Conservation (phyloP, 176 grass and related monocot species). For the Cymbopogon citratus region DNA sequence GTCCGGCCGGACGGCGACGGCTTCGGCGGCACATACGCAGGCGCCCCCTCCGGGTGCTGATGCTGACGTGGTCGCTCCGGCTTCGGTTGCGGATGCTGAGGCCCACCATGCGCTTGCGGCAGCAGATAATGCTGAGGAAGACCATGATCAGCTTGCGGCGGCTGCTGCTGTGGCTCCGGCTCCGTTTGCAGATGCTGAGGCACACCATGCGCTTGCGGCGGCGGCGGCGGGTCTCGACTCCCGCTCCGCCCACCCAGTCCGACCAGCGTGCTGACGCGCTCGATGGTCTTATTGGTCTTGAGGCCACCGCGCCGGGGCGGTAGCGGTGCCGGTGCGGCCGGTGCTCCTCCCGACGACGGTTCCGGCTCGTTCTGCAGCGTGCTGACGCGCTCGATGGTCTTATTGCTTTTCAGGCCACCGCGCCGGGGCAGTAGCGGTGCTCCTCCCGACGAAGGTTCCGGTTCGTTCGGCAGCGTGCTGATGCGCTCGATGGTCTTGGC, state of each 20-base stretch:
- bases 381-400: conserved; percentile 9
- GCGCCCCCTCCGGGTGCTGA: too few species aligned
- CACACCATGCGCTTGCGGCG: too few species aligned
- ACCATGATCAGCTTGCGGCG: too few species aligned
- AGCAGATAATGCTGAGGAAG: too few species aligned
- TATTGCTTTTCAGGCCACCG: neutral
- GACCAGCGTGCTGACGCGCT: conserved; percentile 18
- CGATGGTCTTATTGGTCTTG: neutral
- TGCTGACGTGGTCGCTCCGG: neutral
- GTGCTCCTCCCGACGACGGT: neutral
- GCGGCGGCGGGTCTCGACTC: too few species aligned
- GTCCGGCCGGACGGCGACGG: neutral
- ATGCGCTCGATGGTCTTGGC: neutral
- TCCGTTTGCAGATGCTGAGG: neutral
- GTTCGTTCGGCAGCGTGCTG: neutral
- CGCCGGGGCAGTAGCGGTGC: too few species aligned
- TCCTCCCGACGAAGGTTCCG: too few species aligned
- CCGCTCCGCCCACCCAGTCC: neutral
- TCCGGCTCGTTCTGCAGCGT: neutral
- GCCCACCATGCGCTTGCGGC: neutral
- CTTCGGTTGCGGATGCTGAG: neutral
- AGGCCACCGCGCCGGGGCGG: neutral
- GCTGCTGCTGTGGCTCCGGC: neutral
- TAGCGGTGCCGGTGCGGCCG: too few species aligned
- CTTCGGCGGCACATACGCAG: neutral